These are phyloP conservation scores for Phlyctochytrium planicorne DNA, from an alignment of 192 early-diverging fungal genomes.

Conservation along the genomic window DNA sequence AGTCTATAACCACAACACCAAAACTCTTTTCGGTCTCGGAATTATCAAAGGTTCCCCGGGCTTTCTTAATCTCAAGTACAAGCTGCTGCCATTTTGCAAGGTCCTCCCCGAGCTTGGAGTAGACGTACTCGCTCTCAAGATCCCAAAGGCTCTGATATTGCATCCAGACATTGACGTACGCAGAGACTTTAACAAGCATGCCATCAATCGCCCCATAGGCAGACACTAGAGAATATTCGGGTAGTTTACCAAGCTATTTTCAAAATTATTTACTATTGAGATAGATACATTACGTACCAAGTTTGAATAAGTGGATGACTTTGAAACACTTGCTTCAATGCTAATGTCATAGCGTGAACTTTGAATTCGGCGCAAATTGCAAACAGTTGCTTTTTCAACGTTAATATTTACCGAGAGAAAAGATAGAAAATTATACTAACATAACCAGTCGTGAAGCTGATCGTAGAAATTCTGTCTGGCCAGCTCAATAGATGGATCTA, in stretches of 20 bases:
- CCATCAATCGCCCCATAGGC: slow-evolving; percentile 85
- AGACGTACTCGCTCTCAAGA: slow-evolving; percentile 83
- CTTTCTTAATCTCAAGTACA: slow-evolving; percentile 90
- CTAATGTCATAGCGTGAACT: slow-evolving; percentile 88
- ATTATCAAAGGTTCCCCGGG: slow-evolving; percentile 94
- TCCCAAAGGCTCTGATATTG: slow-evolving; percentile 99
- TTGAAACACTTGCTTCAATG: slow-evolving; percentile 47
- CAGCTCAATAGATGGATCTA: slow-evolving; percentile 94
- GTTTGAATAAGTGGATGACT: slow-evolving; percentile 63
- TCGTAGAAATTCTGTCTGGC: slow-evolving; percentile 85
- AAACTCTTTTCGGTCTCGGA: slow-evolving; percentile 86
- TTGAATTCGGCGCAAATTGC: slow-evolving; percentile 80
- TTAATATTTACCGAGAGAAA: neutral
- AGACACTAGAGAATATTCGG: slow-evolving; percentile 61
- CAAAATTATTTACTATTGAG: neutral
- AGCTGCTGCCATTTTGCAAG: slow-evolving; percentile 90
- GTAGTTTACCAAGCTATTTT: slow-evolving; percentile 64
- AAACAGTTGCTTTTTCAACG: slow-evolving; percentile 78
- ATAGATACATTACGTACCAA: slow-evolving; percentile 32
- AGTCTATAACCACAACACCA: slow-evolving; percentile 86
- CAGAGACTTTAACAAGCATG: slow-evolving; percentile 70
- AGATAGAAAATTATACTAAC: slow-evolving; percentile 32
- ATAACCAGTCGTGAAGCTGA: slow-evolving; percentile 92
- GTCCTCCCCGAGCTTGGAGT: slow-evolving; percentile 81
- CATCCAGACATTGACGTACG: slow-evolving; percentile 93